phyloP scores from a whole-genome alignment of 805 yeast species.

The Debaryomyces tyrocola region DNA sequence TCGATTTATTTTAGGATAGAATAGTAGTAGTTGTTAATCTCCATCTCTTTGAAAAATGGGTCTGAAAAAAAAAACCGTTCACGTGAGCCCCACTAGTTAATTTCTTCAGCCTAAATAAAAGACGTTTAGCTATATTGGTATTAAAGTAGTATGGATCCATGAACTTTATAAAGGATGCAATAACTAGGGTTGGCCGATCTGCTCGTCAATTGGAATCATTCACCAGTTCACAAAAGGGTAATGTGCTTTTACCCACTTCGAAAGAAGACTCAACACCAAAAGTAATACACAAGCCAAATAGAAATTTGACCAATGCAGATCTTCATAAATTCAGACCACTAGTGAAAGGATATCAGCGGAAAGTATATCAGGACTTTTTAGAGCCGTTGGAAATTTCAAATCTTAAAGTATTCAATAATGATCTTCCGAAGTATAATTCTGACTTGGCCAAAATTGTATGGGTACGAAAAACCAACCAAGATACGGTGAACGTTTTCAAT shows the following conservation, averaged over 20 bases:
- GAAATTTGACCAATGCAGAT: slow-evolving; percentile 8
- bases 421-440: slow-evolving; percentile 20
- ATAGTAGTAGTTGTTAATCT: not conserved
- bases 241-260: not conserved
- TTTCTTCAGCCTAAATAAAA: not conserved
- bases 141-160: slow-evolving; percentile 11
- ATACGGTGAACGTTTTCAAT: slow-evolving; percentile 19
- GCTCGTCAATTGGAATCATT: slow-evolving; percentile 25
- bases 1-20: slow-evolving; percentile 1
- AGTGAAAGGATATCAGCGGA: slow-evolving; percentile 17
- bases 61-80: not conserved
- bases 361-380: slow-evolving; percentile 31
- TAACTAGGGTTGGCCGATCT: slow-evolving; percentile 32
- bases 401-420: slow-evolving; percentile 29
- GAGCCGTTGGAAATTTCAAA: slow-evolving; percentile 34
- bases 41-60: not conserved
- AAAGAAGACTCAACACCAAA: not conserved
- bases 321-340: slow-evolving; percentile 12
- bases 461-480: slow-evolving; percentile 17
- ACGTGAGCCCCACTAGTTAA: not conserved
- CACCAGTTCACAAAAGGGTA: not conserved
- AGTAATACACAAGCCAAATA: slow-evolving; percentile 1
- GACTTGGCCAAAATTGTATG: slow-evolving; percentile 26
- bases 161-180: slow-evolving; percentile 34
- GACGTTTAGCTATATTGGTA: not conserved